A percentile compares a stretch with the other conserved stretches of the same genome.
These are phyloP conservation scores for Fragaria vesca DNA, from an alignment of 306 rosid genomes.

Conservation along the genomic window DNA sequence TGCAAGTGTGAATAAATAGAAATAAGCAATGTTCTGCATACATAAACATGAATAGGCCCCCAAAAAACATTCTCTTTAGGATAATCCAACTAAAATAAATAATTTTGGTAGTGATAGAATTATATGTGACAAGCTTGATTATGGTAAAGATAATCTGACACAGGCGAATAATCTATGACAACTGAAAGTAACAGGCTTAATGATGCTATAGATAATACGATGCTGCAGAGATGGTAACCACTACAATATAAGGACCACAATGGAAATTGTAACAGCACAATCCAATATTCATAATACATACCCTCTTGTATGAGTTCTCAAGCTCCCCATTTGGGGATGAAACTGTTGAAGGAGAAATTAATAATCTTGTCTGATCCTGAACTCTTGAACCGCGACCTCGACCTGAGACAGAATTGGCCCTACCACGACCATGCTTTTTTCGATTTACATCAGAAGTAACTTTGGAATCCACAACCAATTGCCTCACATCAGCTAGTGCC, in stretches of 20 bases:
- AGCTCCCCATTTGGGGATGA: slow-evolving; percentile 71
- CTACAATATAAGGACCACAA: slow-evolving; percentile 11
- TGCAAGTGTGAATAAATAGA: slow-evolving; percentile 36
- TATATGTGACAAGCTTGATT: not conserved
- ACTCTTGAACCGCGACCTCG: slow-evolving; percentile 83
- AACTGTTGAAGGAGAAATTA: slow-evolving; percentile 45
- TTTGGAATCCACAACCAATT: slow-evolving; percentile 59
- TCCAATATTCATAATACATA: slow-evolving; percentile 36
- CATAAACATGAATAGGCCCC: not conserved
- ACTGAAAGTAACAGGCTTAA: not conserved
- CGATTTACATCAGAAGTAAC: slow-evolving; percentile 51
- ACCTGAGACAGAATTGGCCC: slow-evolving; percentile 66
- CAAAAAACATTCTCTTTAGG: not conserved
- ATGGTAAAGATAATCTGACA: not conserved
- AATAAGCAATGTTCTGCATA: slow-evolving; percentile 6
- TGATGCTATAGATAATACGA: not conserved
- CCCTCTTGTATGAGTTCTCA: slow-evolving; percentile 56
- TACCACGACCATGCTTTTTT: slow-evolving; percentile 88
- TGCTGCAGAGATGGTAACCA: not conserved
- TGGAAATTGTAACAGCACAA: slow-evolving; percentile 16
- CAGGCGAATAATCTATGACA: not conserved
- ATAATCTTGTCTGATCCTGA: slow-evolving; percentile 64
- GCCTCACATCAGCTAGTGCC: slow-evolving; percentile 65
- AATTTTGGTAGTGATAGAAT: not conserved
- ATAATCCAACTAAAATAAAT: not conserved